Percentiles rank a stretch among this genome's conserved stretches.
phyloP scores from a whole-genome alignment of 2,329 filamentous ascomycete species.

The Xylaria sp. region DNA sequence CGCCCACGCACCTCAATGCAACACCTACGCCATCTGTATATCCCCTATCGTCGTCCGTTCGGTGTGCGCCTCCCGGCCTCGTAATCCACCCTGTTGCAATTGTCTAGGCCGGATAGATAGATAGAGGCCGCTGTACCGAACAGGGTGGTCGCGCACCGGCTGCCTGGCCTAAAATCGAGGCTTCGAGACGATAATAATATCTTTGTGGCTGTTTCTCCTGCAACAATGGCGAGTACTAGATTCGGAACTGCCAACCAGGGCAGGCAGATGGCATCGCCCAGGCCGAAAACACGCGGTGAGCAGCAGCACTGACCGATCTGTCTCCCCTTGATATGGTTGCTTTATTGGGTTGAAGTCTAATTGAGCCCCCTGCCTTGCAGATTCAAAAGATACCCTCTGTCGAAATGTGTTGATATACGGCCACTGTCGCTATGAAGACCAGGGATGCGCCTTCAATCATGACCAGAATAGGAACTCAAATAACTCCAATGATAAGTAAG shows the following conservation, averaged over 20 bases:
- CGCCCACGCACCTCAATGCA: conserved; percentile 29
- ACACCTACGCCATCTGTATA: conserved; percentile 24
- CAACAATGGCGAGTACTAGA: conserved; percentile 50
- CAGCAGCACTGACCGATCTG: conserved; percentile 4
- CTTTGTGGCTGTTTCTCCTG: conserved; percentile 9
- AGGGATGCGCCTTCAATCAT: conserved; percentile 91
- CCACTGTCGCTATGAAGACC: conserved; percentile 90
- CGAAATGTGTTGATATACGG: conserved; percentile 94
- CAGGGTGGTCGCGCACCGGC: conserved; percentile 42
- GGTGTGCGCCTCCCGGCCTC: conserved; percentile 26
- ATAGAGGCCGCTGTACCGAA: conserved; percentile 41
- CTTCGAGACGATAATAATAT: conserved; percentile 40
- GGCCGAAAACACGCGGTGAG: conserved; percentile 53
- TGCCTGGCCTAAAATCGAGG: conserved; percentile 38
- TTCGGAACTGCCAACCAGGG: conserved; percentile 49
- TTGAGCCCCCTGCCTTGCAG: conserved; percentile 53
- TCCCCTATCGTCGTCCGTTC: conserved; percentile 26
- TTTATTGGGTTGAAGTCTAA: conserved; percentile 33
- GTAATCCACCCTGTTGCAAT: conserved; percentile 20
- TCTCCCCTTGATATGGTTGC: background rate
- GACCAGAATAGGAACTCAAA: conserved; percentile 73
- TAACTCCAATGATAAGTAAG: conserved; percentile 50
- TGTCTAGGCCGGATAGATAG: conserved; percentile 20
- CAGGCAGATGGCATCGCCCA: conserved; percentile 52
- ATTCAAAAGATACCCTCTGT: conserved; percentile 90